A percentile compares a stretch with the other conserved stretches of the same genome.
These are phyloP conservation scores for Penicillium fimorum DNA, from an alignment of 495 filamentous ascomycete genomes.

Conservation along the genomic window DNA sequence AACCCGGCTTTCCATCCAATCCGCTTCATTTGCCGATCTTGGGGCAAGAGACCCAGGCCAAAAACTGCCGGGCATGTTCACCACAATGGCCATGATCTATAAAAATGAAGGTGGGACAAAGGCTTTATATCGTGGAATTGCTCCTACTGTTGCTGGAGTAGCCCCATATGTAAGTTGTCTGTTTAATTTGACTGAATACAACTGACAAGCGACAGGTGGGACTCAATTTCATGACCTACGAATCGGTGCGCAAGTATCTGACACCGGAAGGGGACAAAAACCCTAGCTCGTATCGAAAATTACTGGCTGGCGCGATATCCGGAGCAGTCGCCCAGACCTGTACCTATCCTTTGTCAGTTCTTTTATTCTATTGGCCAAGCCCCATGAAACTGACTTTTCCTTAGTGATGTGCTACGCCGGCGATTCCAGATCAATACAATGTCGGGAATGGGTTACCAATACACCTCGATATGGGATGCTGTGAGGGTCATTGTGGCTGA, in stretches of 20 bases:
- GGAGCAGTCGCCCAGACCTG: conserved; percentile 96
- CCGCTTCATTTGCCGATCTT: conserved; percentile 85
- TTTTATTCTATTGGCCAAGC: background rate
- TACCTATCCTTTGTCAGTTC: conserved; percentile 92
- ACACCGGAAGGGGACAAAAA: conserved; percentile 88
- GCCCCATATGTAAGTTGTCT: conserved; percentile 77
- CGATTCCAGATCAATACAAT: conserved; percentile 99
- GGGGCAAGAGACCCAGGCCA: conserved; percentile 39
- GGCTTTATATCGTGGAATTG: conserved; percentile 87
- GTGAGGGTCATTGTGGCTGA: conserved; percentile 74
- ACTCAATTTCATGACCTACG: conserved; percentile 97
- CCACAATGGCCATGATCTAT: conserved; percentile 79
- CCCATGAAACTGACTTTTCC: conserved; percentile 8
- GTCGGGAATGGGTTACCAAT: conserved; percentile 97
- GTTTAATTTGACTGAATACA: conserved; percentile 21
- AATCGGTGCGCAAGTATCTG: conserved; percentile 77
- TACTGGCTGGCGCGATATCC: conserved; percentile 84
- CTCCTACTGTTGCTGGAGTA: conserved; percentile 91
- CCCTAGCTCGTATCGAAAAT: conserved; percentile 73
- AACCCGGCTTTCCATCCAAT: conserved; percentile 92
- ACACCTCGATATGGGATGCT: conserved; percentile 82
- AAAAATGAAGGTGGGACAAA: conserved; percentile 80
- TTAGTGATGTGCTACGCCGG: conserved; percentile 87
- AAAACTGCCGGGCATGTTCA: conserved; percentile 91
- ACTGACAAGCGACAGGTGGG: conserved; percentile 62